A percentile compares a stretch with the other conserved stretches of the same genome.
phyloP scores from a whole-genome alignment of 306 rosid species.

The Lathyrus sativus region DNA sequence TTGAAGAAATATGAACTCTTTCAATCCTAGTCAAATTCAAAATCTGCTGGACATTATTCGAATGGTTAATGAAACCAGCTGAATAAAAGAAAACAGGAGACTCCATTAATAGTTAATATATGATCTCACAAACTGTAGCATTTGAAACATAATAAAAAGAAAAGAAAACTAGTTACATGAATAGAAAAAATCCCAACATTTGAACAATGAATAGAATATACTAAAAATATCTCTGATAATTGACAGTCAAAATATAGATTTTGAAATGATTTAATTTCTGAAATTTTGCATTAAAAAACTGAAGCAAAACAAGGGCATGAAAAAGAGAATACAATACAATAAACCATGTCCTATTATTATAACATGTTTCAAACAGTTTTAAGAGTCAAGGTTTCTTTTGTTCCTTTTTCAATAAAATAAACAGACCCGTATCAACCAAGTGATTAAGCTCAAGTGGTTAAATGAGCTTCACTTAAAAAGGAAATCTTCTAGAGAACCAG shows the following conservation, averaged over 20 bases:
- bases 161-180: slow-evolving; percentile 8
- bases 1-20: slow-evolving; percentile 40
- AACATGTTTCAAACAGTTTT: not conserved
- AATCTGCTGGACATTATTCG: slow-evolving; percentile 33
- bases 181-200: slow-evolving; percentile 43
- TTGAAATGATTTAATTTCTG: slow-evolving; percentile 34
- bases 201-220: slow-evolving; percentile 56
- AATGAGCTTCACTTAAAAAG: no score
- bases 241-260: slow-evolving; percentile 43
- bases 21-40: slow-evolving; percentile 48
- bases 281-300: slow-evolving; percentile 33
- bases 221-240: slow-evolving; percentile 38
- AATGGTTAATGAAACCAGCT: slow-evolving; percentile 52
- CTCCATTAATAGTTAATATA: slow-evolving; percentile 45
- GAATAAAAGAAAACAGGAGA: slow-evolving; percentile 55
- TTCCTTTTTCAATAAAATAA: slow-evolving; percentile 23
- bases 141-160: slow-evolving; percentile 30
- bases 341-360: slow-evolving; percentile 23
- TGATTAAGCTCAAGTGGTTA: no score
- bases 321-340: slow-evolving; percentile 31
- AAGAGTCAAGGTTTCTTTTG: slow-evolving; percentile 21
- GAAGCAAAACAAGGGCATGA: slow-evolving; percentile 35
- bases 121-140: slow-evolving; percentile 45
- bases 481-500: no score
- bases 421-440: not conserved